These are phyloP conservation scores for Aspergillaceae sp. DNA, from an alignment of 2,329 filamentous ascomycete species.

Conservation along the genomic window DNA sequence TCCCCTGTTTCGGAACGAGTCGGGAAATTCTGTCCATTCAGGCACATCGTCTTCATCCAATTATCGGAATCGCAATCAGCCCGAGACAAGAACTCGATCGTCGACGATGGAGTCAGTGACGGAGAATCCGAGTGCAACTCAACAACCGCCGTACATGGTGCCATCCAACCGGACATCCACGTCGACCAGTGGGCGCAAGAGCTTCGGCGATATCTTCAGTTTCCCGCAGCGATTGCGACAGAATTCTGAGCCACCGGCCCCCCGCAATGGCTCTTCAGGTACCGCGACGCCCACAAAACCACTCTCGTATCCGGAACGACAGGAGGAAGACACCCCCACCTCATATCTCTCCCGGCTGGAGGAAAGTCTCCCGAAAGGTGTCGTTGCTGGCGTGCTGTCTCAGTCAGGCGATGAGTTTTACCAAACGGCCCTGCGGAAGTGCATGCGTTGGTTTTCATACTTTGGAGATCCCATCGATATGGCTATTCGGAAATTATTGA, in stretches of 20 bases:
- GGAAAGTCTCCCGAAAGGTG: constrained; percentile 66
- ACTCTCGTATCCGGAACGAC: constrained; percentile 63
- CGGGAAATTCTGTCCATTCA: constrained; percentile 59
- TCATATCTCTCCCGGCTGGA: constrained; percentile 82
- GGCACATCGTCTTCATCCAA: constrained; percentile 45
- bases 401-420: constrained; percentile 82
- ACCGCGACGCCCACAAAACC: constrained; percentile 55
- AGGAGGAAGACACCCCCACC: constrained; percentile 81
- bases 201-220: constrained; percentile 80
- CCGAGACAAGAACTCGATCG: constrained; percentile 61
- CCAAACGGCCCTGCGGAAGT: constrained; percentile 75
- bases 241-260: constrained; percentile 62
- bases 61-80: constrained; percentile 46
- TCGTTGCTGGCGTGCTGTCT: constrained; percentile 76
- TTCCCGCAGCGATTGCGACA: constrained; percentile 68
- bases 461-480: constrained; percentile 98
- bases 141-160: constrained; percentile 54
- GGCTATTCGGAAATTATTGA: constrained; percentile 87
- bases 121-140: constrained; percentile 62
- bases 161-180: constrained; percentile 61
- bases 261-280: constrained; percentile 55
- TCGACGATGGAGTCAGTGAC: constrained; percentile 82
- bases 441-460: constrained; percentile 90
- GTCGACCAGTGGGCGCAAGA: constrained; percentile 78
- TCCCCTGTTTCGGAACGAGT: constrained; percentile 51